These are phyloP conservation scores for Fistulina hepatica DNA, from an alignment of 1,284 basidiomycete genomes.

Conservation along the genomic window DNA sequence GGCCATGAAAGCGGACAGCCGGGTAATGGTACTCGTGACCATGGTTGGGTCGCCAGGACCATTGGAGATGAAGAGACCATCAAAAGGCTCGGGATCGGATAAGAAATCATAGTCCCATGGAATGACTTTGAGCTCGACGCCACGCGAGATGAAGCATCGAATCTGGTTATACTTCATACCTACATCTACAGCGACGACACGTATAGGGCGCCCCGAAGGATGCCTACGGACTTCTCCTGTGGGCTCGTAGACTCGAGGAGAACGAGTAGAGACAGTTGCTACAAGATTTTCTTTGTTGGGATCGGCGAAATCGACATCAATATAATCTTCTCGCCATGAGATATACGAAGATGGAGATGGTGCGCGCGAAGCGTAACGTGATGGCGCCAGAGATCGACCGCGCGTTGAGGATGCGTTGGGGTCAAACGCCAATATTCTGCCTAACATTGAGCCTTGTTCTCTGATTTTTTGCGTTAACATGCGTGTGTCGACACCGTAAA, in stretches of 20 bases:
- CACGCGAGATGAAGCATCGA: conserved; percentile 88
- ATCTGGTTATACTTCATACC: conserved; percentile 99
- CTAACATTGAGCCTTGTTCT: conserved; percentile 90
- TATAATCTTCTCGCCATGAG: conserved; percentile 75
- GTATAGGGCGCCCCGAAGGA: conserved; percentile 70
- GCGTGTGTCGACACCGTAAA: conserved; percentile 95
- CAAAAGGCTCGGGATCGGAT: conserved; percentile 67
- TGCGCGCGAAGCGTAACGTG: conserved; percentile 37
- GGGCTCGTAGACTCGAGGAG: conserved; percentile 66
- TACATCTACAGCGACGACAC: conserved; percentile 89
- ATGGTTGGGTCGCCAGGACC: conserved; percentile 96
- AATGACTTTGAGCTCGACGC: conserved; percentile 93
- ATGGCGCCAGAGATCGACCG: conserved; percentile 24
- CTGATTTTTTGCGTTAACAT: conserved; percentile 95
- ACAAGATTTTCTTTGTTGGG: conserved; percentile 91
- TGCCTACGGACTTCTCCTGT: conserved; percentile 52
- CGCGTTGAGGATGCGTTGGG: conserved; percentile 29
- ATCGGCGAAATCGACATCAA: conserved; percentile 78
- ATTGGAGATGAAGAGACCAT: conserved; percentile 96
- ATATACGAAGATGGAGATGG: conserved; percentile 38
- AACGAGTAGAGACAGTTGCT: conserved; percentile 70
- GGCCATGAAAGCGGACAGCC: conserved; percentile 66
- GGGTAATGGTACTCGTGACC: conserved; percentile 63
- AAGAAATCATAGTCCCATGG: conserved; percentile 96
- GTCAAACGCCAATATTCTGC: conserved; percentile 63